Percentiles rank a stretch among this genome's conserved stretches.
These are phyloP conservation scores for Fusarium nodosum DNA, from an alignment of 2,329 filamentous ascomycete species.

Conservation along the genomic window DNA sequence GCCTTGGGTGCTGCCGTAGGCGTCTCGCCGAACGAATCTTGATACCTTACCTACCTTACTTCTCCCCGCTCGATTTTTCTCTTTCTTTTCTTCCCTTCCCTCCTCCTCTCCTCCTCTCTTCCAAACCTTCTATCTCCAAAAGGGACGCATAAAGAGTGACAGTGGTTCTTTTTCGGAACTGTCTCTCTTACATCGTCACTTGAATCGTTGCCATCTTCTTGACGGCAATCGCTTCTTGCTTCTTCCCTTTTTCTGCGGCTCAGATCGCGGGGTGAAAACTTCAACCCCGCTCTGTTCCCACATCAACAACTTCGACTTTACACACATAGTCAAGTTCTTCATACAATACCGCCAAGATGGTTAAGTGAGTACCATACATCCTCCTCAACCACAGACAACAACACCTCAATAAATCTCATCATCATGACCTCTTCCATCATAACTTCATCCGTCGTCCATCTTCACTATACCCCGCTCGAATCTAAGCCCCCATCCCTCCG, in stretches of 20 bases:
- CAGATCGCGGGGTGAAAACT: slow-evolving; percentile 59
- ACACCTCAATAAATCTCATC: slow-evolving; percentile 16
- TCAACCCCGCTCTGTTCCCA: slow-evolving; percentile 62
- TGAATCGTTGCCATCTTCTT: slow-evolving; percentile 48
- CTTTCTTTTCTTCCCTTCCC: slow-evolving; percentile 38
- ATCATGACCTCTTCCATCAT: slow-evolving; percentile 1
- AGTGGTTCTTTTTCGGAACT: slow-evolving; percentile 55
- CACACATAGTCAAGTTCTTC: slow-evolving; percentile 57
- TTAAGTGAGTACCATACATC: slow-evolving; percentile 83
- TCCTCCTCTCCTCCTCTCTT: slow-evolving; percentile 26
- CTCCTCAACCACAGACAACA: slow-evolving; percentile 5
- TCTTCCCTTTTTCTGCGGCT: slow-evolving; percentile 46
- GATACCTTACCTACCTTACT: slow-evolving; percentile 41
- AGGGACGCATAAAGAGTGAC: slow-evolving; percentile 59
- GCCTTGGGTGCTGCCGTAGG: slow-evolving; percentile 32
- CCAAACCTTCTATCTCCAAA: slow-evolving; percentile 48
- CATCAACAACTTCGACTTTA: slow-evolving; percentile 54
- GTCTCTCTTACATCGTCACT: slow-evolving; percentile 56
- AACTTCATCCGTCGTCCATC: slow-evolving; percentile 8
- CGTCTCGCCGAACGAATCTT: slow-evolving; percentile 45
- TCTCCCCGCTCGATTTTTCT: slow-evolving; percentile 50
- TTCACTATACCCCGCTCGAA: slow-evolving; percentile 56
- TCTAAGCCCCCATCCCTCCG: slow-evolving; percentile 52
- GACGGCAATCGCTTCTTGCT: slow-evolving; percentile 50
- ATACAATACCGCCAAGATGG: slow-evolving; percentile 93